These are phyloP conservation scores for Copromyces sp. DNA, from an alignment of 495 filamentous ascomycete genomes.

Conservation along the genomic window DNA sequence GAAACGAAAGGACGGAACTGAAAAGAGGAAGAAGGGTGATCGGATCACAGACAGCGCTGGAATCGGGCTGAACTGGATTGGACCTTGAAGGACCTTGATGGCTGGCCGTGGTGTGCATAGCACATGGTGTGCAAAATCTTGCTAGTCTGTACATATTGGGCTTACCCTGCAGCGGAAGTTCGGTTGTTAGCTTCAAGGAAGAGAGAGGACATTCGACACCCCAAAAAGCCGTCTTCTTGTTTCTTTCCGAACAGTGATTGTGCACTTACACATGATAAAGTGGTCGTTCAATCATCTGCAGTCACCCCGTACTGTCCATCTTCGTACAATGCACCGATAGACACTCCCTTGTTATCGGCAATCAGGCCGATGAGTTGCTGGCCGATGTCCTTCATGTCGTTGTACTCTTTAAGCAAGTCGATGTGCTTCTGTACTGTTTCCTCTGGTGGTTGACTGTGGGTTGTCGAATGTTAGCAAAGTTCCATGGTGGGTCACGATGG, in stretches of 20 bases:
- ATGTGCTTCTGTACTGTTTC: constrained; percentile 51
- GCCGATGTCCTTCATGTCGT: constrained; percentile 66
- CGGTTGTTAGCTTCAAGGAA: neutral
- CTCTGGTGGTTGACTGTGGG: constrained; percentile 12
- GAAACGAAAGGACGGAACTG: neutral
- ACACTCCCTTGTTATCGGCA: constrained; percentile 57
- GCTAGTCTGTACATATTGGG: neutral
- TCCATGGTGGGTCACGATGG: too few relatives aligned
- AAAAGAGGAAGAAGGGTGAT: neutral
- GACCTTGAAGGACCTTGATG: neutral
- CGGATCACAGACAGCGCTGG: neutral
- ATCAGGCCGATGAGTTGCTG: constrained; percentile 65
- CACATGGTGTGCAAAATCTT: neutral
- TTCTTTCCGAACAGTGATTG: neutral
- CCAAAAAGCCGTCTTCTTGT: neutral
- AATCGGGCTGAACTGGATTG: neutral
- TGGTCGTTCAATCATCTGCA: constrained; percentile 6
- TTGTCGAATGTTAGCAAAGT: neutral
- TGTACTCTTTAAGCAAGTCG: constrained; percentile 60
- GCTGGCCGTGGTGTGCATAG: neutral
- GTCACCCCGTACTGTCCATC: constrained; percentile 30
- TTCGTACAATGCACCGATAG: constrained; percentile 51
- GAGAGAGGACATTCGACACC: neutral
- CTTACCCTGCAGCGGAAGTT: neutral
- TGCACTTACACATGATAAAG: neutral